phyloP scores from a whole-genome alignment of 2,329 filamentous ascomycete species.

The Beauveria scarabaeidicola region DNA sequence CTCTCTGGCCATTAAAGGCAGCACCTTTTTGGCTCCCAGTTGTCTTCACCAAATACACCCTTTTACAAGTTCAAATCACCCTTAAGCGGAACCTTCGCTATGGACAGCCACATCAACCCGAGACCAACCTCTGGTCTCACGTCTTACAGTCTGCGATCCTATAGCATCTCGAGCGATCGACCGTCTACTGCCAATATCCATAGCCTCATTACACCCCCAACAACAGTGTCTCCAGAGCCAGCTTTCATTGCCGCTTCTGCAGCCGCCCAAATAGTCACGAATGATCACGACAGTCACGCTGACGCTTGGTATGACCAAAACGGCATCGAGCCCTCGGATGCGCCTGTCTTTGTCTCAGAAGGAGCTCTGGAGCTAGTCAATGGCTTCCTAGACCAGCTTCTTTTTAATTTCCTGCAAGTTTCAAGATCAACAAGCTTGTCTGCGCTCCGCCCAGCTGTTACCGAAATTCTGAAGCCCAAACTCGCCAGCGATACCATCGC shows the following conservation, averaged over 20 bases:
- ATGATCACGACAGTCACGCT: conserved; percentile 70
- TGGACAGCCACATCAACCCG: conserved; percentile 15
- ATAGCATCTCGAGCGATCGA: conserved; percentile 64
- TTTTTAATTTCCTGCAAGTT: conserved; percentile 80
- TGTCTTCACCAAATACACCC: not conserved
- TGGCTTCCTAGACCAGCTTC: conserved; percentile 83
- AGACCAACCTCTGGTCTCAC: conserved; percentile 26
- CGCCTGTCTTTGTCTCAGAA: conserved; percentile 63
- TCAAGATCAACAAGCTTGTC: conserved; percentile 70
- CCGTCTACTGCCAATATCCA: conserved; percentile 51
- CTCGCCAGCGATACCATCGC: conserved; percentile 77
- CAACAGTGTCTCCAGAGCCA: conserved; percentile 63
- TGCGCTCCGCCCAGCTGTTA: conserved; percentile 70
- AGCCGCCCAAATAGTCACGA: conserved; percentile 85
- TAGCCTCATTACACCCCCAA: conserved; percentile 57
- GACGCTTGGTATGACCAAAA: conserved; percentile 62
- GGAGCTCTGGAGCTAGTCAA: conserved; percentile 74
- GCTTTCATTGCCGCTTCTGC: conserved; percentile 83
- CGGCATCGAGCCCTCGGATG: conserved; percentile 54
- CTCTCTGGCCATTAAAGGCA: not conserved
- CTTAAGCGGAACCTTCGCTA: not conserved
- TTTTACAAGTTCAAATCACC: not conserved
- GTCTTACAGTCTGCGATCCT: conserved; percentile 35
- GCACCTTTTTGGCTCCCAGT: not conserved
- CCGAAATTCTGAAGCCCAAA: conserved; percentile 80